Conservation (phyloP, 805 yeast species). For the Lipomyces anomalus region DNA sequence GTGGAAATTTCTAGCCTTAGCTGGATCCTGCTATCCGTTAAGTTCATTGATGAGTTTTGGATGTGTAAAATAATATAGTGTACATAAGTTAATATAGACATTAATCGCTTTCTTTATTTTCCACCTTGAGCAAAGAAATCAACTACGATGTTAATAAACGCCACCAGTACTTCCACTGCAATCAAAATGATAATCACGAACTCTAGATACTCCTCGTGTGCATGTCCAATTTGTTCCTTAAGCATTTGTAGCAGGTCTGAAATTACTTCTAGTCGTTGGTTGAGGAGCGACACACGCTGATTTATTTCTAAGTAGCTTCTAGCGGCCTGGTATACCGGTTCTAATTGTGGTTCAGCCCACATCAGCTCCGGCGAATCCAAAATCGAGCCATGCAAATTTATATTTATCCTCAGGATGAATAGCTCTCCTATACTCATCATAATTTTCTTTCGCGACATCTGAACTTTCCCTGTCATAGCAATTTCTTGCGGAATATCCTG, state of each 20-base stretch:
- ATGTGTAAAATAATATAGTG: too few relatives aligned
- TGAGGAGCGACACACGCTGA: conserved; percentile 82
- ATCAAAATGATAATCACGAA: conserved; percentile 85
- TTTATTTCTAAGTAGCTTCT: conserved; percentile 83
- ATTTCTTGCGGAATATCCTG: conserved; percentile 96
- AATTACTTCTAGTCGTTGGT: conserved; percentile 89
- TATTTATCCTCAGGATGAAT: conserved; percentile 59
- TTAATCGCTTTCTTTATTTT: too few relatives aligned
- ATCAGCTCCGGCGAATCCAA: conserved; percentile 94
- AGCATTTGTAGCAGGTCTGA: conserved; percentile 91
- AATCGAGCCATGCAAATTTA: conserved; percentile 49
- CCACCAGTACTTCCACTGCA: conserved; percentile 86
- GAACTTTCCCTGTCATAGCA: conserved; percentile 90
- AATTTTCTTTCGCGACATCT: conserved; percentile 87
- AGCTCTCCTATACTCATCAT: conserved; percentile 97
- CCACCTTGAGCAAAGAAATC: conserved; percentile 21
- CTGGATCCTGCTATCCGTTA: too few relatives aligned
- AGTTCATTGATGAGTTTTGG: too few relatives aligned
- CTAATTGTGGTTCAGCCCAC: conserved; percentile 99
- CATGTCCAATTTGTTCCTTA: conserved; percentile 93
- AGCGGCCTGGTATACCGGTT: conserved; percentile 95
- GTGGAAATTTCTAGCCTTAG: too few relatives aligned
- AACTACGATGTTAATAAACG: conserved; percentile 39
- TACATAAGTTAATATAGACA: too few relatives aligned
- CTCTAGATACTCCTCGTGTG: conserved; percentile 79